These are phyloP conservation scores for Ogataea thermomethanolica DNA, from an alignment of 805 yeast species.

Conservation along the genomic window DNA sequence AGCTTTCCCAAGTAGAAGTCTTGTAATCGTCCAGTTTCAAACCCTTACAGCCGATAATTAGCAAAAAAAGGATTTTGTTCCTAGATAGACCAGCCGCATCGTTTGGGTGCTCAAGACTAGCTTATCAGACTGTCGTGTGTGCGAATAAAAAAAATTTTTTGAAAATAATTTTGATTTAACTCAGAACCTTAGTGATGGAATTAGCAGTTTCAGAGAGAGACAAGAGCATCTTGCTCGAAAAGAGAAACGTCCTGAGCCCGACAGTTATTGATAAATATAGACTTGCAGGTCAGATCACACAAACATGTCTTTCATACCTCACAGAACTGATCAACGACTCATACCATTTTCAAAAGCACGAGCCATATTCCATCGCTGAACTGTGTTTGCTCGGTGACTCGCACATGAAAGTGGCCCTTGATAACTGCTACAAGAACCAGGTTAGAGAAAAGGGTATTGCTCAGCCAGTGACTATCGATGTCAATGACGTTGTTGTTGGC, in stretches of 20 bases:
- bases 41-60: too few relatives aligned
- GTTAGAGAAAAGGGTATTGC: slow-evolving; percentile 90
- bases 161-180: slow-evolving; percentile 5
- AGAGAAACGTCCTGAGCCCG: slow-evolving; percentile 63
- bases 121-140: slow-evolving; percentile 9
- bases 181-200: slow-evolving; percentile 47
- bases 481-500: slow-evolving; percentile 72
- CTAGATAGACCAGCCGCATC: too few relatives aligned
- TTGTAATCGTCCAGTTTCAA: too few relatives aligned
- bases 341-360: slow-evolving; percentile 56
- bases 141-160: slow-evolving; percentile 8
- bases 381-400: slow-evolving; percentile 82
- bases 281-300: slow-evolving; percentile 84
- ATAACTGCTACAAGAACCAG: slow-evolving; percentile 54
- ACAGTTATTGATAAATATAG: slow-evolving; percentile 75
- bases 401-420: slow-evolving; percentile 58
- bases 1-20: too few relatives aligned
- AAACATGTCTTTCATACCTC: slow-evolving; percentile 71
- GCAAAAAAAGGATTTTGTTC: too few relatives aligned
- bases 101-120: background rate
- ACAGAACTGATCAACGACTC: slow-evolving; percentile 65
- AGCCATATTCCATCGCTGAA: slow-evolving; percentile 56
- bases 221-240: slow-evolving; percentile 65
- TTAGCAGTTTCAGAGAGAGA: slow-evolving; percentile 73
- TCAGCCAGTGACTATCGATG: slow-evolving; percentile 84